Evolutionary conservation across 257 asterid species (phyloP), one percentile per base, ranked within the genome.

Genomic region (Euphrasia confusa): DNA sequence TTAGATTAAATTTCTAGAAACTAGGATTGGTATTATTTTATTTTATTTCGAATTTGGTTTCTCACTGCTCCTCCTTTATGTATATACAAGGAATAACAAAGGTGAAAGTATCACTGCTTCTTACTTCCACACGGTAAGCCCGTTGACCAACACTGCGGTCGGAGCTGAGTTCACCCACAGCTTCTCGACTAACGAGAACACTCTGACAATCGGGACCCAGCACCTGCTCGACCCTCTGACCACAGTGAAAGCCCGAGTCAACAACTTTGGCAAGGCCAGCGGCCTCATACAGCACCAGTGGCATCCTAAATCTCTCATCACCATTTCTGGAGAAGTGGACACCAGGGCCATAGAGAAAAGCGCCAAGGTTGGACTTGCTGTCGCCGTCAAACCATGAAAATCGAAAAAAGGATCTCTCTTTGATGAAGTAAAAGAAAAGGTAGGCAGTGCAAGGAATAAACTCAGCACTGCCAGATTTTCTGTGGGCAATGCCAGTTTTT

Each of bases 271-370:
- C 58, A 89, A 77, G 76, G 95, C 86, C 11, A 81, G 91, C 53
- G 95, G 97, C 67, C 95, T 93, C 18, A 73, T 93, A 68, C 99
- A 89, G 78, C 99, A 93, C 8, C 87, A 80, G 49, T 93, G 91
- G 90, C 86, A 90, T 60, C 97, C 99, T 6, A 89, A 69, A 71
- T 93, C 99, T 40, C 79, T 89, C 69, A 58, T 93, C 81, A 93
- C 97, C 60, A 85, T 93, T 47, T 85, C 99, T 0, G 97, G 99
- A 44, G 99, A 93, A 76, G 99, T 93, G 61, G 99, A 93, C 85
- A 89, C 99, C 7, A 66, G 81, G 71, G 96, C 99, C 58, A 77
- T 87, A 8, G 99, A 93, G 80, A 93, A 89, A 70, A 93, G 95
- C 26, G 95, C 99, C 0, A 89, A 89, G 77, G 68, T 93, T 5